Percentiles rank a stretch among this genome's conserved stretches.
Conservation (phyloP, 169 alveolate genomes). For the Plasmodium sp. region DNA sequence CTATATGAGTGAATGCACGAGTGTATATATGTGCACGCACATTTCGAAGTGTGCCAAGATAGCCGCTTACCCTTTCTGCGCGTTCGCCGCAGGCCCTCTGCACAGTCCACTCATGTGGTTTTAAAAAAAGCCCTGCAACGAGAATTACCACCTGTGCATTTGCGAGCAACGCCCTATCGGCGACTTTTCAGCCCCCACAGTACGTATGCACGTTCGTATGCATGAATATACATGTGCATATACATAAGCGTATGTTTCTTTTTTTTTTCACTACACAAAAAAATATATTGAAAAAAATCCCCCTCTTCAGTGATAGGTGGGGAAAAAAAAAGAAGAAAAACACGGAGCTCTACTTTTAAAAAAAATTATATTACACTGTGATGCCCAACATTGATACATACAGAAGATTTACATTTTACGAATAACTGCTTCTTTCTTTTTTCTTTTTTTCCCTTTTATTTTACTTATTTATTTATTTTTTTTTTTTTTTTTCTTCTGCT, state of each 20-base stretch:
- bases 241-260: neutral
- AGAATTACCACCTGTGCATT: neutral
- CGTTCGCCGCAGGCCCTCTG: neutral
- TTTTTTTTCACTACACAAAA: conserved; percentile 1
- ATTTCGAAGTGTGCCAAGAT: neutral
- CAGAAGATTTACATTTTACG: neutral
- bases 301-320: neutral
- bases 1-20: neutral
- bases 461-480: too few species aligned
- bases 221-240: neutral
- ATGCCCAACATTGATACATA: neutral
- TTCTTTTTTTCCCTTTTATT: too few species aligned
- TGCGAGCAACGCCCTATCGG: neutral
- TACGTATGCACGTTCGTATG: neutral
- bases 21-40: neutral
- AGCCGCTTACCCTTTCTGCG: neutral
- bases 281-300: neutral
- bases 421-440: neutral
- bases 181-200: neutral
- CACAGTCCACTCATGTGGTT: neutral
- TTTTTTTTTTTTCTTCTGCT: neutral
- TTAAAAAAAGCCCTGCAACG: neutral
- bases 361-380: neutral
- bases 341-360: neutral
- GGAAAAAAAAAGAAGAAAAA: neutral